phyloP scores from a whole-genome alignment of 352 stramenopile genomes.

The Discostella stelligera region DNA sequence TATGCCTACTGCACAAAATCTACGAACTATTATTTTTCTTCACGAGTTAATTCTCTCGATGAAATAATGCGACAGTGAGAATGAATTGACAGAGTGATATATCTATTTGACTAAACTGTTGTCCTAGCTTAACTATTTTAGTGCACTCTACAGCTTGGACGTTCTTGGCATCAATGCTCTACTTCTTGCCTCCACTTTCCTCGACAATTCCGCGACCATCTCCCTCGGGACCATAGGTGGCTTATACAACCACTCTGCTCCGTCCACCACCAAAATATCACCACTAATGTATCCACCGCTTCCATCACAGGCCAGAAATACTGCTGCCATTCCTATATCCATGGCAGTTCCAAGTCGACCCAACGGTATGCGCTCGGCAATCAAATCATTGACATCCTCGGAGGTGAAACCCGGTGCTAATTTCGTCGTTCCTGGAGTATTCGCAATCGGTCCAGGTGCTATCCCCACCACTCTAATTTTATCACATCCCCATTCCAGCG shows the following conservation, averaged over 20 bases:
- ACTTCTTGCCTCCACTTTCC: slow-evolving; percentile 70
- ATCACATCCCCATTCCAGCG: slow-evolving; percentile 94
- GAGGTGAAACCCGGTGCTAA: slow-evolving; percentile 79
- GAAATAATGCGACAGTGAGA: too few species aligned
- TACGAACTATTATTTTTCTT: too few species aligned
- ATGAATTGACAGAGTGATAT: too few species aligned
- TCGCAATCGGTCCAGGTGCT: slow-evolving; percentile 91
- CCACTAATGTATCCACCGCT: slow-evolving; percentile 63
- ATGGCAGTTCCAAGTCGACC: slow-evolving; percentile 62
- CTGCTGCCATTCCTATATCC: slow-evolving; percentile 73
- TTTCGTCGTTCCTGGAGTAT: slow-evolving; percentile 93
- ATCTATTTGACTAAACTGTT: too few species aligned
- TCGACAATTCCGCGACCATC: slow-evolving; percentile 63
- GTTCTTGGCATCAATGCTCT: slow-evolving; percentile 38
- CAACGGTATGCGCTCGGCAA: slow-evolving; percentile 62
- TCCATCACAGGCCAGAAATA: slow-evolving; percentile 60
- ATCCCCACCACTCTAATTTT: slow-evolving; percentile 92
- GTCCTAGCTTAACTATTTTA: not conserved
- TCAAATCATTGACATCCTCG: slow-evolving; percentile 67
- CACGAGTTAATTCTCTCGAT: too few species aligned
- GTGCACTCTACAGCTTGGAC: not conserved
- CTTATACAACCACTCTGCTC: slow-evolving; percentile 71
- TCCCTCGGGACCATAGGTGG: slow-evolving; percentile 68
- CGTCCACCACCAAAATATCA: slow-evolving; percentile 74
- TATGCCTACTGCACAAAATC: too few species aligned